These are phyloP conservation scores for Omphalea diandra DNA, from an alignment of 441 rosid species.

Conservation along the genomic window DNA sequence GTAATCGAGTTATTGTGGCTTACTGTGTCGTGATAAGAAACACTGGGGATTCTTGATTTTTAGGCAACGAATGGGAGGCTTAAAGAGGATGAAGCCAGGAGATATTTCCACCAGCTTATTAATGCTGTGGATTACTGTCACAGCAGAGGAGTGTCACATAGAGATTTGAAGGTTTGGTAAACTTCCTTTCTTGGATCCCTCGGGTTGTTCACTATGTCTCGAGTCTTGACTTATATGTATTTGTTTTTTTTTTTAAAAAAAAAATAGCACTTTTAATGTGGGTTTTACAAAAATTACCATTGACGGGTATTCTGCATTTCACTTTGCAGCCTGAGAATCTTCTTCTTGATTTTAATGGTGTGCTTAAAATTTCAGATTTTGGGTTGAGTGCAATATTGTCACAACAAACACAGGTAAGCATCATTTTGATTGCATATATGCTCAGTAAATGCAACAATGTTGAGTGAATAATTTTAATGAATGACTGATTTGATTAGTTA, in stretches of 20 bases:
- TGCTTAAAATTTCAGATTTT: slow-evolving; percentile 70
- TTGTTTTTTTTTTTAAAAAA: too few species aligned
- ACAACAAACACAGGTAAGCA: slow-evolving; percentile 55
- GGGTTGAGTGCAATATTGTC: slow-evolving; percentile 64
- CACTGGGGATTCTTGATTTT: slow-evolving; percentile 6
- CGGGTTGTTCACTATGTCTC: neutral
- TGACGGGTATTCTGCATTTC: neutral
- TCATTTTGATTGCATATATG: neutral
- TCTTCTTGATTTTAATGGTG: slow-evolving; percentile 55
- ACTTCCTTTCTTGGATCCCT: slow-evolving; percentile 12
- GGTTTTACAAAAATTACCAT: neutral
- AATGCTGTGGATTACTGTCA: slow-evolving; percentile 97
- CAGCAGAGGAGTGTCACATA: slow-evolving; percentile 91
- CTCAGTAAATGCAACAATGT: neutral
- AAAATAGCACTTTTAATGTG: too few species aligned
- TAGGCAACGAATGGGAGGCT: slow-evolving; percentile 80
- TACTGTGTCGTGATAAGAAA: too few species aligned
- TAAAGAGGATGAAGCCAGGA: slow-evolving; percentile 84
- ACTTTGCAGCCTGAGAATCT: slow-evolving; percentile 70
- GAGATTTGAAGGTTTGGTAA: slow-evolving; percentile 77
- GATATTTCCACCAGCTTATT: slow-evolving; percentile 86
- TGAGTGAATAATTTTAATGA: neutral
- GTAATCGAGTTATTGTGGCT: neutral
- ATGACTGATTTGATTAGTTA: neutral
- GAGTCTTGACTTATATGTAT: neutral